These are phyloP conservation scores for Trichophyton schoenleinii DNA, from an alignment of 2,329 filamentous ascomycete species.

Conservation along the genomic window DNA sequence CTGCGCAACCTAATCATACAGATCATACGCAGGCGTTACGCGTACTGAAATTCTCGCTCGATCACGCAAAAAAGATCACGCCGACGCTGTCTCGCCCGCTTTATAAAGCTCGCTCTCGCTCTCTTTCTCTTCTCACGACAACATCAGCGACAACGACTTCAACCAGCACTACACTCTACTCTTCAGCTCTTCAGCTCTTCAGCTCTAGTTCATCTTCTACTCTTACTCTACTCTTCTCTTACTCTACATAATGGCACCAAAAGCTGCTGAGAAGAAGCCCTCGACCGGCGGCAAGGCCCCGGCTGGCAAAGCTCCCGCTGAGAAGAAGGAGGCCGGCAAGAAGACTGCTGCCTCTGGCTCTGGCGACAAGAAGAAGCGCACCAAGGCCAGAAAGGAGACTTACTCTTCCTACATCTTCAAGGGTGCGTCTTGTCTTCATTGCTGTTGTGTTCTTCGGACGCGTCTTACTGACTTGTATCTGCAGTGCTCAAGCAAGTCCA, in stretches of 20 bases:
- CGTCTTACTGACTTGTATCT: conserved; percentile 19
- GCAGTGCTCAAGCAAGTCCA: conserved; percentile 99
- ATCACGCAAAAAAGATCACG: conserved; percentile 35
- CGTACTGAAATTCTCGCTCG: conserved; percentile 37
- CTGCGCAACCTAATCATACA: conserved; percentile 26
- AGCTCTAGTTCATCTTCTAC: conserved; percentile 8
- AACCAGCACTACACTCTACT: conserved; percentile 3
- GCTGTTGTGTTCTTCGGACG: conserved; percentile 19
- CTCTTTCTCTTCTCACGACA: conserved; percentile 16
- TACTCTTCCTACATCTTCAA: conserved; percentile 99
- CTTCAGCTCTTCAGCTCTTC: conserved; percentile 9
- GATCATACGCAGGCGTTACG: conserved; percentile 31
- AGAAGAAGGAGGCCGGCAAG: conserved; percentile 99
- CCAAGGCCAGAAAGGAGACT: conserved; percentile 99
- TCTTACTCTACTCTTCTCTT: conserved; percentile 10
- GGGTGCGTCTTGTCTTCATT: conserved; percentile 47
- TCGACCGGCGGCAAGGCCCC: conserved; percentile 83
- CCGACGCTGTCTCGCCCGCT: conserved; percentile 18
- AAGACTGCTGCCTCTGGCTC: conserved; percentile 76
- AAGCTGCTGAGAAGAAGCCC: conserved; percentile 97
- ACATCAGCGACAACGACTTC: neutral
- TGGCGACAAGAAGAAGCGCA: conserved; percentile 99
- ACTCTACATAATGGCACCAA: conserved; percentile 66
- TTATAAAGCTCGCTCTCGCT: conserved; percentile 20
- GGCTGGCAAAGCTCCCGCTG: conserved; percentile 65